Percentiles rank a stretch among this genome's conserved stretches.
These are phyloP conservation scores for Bisporella sp. DNA, from an alignment of 2,329 filamentous ascomycete genomes.

Conservation along the genomic window DNA sequence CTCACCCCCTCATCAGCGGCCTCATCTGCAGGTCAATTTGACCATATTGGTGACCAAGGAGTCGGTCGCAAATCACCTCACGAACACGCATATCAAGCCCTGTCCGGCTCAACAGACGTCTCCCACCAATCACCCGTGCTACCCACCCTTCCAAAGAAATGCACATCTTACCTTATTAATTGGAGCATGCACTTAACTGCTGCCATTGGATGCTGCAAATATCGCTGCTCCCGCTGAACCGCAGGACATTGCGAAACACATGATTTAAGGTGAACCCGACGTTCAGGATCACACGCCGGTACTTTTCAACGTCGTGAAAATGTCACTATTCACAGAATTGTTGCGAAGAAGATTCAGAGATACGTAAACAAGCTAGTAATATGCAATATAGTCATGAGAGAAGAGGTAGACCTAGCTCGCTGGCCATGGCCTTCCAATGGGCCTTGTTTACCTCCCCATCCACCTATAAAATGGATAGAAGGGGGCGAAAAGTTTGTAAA, in stretches of 20 bases:
- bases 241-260: slow-evolving; percentile 19
- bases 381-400: background rate
- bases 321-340: background rate
- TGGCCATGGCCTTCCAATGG: slow-evolving; percentile 13
- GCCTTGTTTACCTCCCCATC: slow-evolving; percentile 21
- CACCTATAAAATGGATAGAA: slow-evolving; percentile 5
- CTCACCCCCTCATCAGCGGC: no score
- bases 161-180: slow-evolving; percentile 1
- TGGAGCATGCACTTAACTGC: slow-evolving; percentile 3
- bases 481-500: slow-evolving; percentile 14
- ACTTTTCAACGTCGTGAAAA: background rate
- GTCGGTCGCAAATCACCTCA: no score
- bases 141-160: no score
- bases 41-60: no score
- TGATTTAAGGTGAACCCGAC: slow-evolving; percentile 20
- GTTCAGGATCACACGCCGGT: slow-evolving; percentile 6
- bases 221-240: slow-evolving; percentile 7
- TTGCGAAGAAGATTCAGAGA: background rate
- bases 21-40: no score
- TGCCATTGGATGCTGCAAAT: slow-evolving; percentile 3
- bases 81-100: no score
- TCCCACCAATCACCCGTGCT: no score
- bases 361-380: background rate
- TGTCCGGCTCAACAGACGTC: no score
- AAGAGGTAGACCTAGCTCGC: background rate